Conservation (phyloP, 169 alveolate genomes). For the Plasmodium yoelii region DNA sequence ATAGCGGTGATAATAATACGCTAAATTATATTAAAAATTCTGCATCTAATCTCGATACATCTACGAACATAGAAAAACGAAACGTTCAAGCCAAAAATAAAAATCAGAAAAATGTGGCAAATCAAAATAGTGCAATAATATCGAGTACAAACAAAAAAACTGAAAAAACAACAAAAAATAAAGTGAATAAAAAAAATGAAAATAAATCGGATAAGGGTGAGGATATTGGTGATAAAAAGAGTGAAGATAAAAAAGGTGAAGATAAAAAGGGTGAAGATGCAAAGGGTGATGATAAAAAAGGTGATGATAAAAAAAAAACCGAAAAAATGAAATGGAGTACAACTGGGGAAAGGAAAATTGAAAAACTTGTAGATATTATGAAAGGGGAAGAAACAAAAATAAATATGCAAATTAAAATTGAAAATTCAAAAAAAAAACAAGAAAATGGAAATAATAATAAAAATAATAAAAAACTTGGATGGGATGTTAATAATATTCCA, state of each 20-base stretch:
- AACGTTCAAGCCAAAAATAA: no score
- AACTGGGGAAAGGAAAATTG: slow-evolving; percentile 60
- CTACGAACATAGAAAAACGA: no score
- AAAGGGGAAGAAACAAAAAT: slow-evolving; percentile 56
- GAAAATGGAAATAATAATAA: slow-evolving; percentile 10
- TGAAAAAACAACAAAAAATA: neutral
- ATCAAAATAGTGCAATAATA: neutral
- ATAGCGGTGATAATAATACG: neutral
- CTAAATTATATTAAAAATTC: no score
- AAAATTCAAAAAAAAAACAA: slow-evolving; percentile 37
- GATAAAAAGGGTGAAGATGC: neutral
- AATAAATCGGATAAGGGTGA: neutral
- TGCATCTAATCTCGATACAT: no score
- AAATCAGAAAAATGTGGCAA: neutral
- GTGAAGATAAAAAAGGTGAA: neutral
- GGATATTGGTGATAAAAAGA: neutral
- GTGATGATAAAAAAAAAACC: neutral
- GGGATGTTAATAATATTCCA: slow-evolving; percentile 21
- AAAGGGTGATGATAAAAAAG: neutral
- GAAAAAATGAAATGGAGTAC: slow-evolving; percentile 64
- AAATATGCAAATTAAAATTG: slow-evolving; percentile 61
- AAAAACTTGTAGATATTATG: slow-evolving; percentile 59
- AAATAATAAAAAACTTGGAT: slow-evolving; percentile 28
- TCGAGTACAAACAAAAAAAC: neutral
- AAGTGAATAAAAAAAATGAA: neutral